phyloP scores from a whole-genome alignment of 352 stramenopile genomes.

The Globisporangium okanoganense region DNA sequence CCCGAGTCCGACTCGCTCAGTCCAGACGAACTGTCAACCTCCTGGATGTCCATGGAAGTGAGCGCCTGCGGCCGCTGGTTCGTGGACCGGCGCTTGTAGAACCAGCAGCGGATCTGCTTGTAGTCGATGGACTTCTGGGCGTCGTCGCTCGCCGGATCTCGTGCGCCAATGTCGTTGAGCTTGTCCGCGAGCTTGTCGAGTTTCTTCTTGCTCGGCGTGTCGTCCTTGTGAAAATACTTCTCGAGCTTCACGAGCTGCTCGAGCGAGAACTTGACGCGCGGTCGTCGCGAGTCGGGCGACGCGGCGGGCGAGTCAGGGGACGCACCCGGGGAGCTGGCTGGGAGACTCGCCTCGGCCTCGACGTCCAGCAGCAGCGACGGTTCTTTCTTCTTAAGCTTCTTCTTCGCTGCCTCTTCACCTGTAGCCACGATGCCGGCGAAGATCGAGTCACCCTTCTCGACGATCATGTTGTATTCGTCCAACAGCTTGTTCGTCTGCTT shows the following conservation, averaged over 20 bases:
- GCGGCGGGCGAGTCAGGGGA: slow-evolving; percentile 65
- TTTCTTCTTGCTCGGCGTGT: slow-evolving; percentile 77
- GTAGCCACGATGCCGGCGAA: slow-evolving; percentile 8
- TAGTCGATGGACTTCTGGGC: slow-evolving; percentile 74
- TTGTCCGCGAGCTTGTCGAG: slow-evolving; percentile 73
- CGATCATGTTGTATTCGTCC: slow-evolving; percentile 76
- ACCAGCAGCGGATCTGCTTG: slow-evolving; percentile 87
- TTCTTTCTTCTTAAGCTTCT: slow-evolving; percentile 42
- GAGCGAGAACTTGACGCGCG: slow-evolving; percentile 75
- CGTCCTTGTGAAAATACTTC: slow-evolving; percentile 80
- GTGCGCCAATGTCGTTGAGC: slow-evolving; percentile 60
- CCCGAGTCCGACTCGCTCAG: slow-evolving; percentile 70
- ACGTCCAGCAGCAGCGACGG: slow-evolving; percentile 44
- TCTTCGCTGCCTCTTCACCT: slow-evolving; percentile 17
- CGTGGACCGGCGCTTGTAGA: slow-evolving; percentile 82
- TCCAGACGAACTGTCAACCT: slow-evolving; percentile 38
- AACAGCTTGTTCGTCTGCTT: slow-evolving; percentile 76
- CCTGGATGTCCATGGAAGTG: slow-evolving; percentile 46
- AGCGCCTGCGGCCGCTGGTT: slow-evolving; percentile 74
- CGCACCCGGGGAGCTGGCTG: slow-evolving; percentile 37
- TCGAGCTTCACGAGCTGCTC: slow-evolving; percentile 77
- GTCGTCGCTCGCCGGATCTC: slow-evolving; percentile 48
- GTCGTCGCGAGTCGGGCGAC: slow-evolving; percentile 58
- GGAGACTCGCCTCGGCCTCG: slow-evolving; percentile 45
- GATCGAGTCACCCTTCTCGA: slow-evolving; percentile 38